Evolutionary conservation across 2,329 filamentous ascomycete species (phyloP), one percentile per base, ranked within the genome.

Genomic region (Fusarium sambucinum): DNA sequence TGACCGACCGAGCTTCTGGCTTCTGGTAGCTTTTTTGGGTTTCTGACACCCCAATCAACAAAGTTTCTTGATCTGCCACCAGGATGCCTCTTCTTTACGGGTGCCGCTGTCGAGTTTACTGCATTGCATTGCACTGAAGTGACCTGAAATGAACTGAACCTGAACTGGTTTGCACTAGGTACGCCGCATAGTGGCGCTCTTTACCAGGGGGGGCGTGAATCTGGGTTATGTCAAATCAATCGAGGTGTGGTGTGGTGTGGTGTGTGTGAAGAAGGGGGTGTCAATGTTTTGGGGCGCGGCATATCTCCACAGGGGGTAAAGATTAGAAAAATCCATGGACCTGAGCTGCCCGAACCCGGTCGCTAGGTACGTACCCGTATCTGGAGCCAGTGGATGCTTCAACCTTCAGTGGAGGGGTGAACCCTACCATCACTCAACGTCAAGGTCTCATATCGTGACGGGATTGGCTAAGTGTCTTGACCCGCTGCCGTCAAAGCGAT

Each of bases 31-130:
- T 48, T 40, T 40, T 27, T 40, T 40, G 33, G 40, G 29, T 45
- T 54, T 45, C 33, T 35, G 30, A 21, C 41, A 55, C 52, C 52
- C 41, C 52, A 11, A 23, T 37, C 53, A 62, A 65, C 69, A 73
- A 63, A 70, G 64, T 70, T 73, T 72, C 69, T 73, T 67, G 72
- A 74, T 74, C 71, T 73, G 55, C 69, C 68, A 68, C 72, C 52
- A 59, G 72, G 72, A 74, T 73, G 66, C 21, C 38, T 41, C 21
- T 25, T 37, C 33, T 37, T 13, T 21, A 41, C 21, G 19, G 19
- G 13, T 30, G 29, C 62, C 61, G 65, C 65, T 74, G 71, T 73
- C 69, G 72, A 74, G 70, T 71, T 60, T 62, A 55, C 47, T 37
- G 23, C 27, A 48, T 21, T 33, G 19, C 19, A 48, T 33, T 38